phyloP scores from a whole-genome alignment of 768 basidiomycete genomes.

The Agaricus sinodeliciosus region DNA sequence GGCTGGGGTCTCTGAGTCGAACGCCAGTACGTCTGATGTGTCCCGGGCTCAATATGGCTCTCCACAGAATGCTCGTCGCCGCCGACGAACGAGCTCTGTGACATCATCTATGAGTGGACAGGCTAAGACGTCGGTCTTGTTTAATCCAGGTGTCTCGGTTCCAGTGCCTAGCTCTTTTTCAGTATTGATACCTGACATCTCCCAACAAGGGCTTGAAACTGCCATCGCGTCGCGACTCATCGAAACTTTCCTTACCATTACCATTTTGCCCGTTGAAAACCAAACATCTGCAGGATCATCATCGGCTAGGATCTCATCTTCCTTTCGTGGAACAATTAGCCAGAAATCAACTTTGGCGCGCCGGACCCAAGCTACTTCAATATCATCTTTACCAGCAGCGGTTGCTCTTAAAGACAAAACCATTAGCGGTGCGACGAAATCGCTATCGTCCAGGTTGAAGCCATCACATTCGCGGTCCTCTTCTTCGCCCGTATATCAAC shows the following conservation, averaged over 20 bases:
- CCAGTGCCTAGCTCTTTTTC: conserved; percentile 16
- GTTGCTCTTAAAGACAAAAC: background rate
- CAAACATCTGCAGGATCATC: conserved; percentile 6
- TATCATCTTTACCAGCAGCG: background rate
- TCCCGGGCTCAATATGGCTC: conserved; percentile 8
- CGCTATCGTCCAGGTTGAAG: background rate
- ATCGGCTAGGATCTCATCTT: background rate
- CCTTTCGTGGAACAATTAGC: background rate
- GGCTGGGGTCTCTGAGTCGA: background rate
- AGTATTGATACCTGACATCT: conserved; percentile 45
- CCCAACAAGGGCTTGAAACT: conserved; percentile 64
- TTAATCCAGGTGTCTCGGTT: conserved; percentile 12
- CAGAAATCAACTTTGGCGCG: conserved; percentile 1
- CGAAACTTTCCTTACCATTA: conserved; percentile 67
- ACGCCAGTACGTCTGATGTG: background rate
- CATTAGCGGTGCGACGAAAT: background rate
- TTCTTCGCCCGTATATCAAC: background rate
- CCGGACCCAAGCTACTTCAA: background rate
- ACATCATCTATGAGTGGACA: conserved; percentile 36
- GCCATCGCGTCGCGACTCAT: conserved; percentile 68
- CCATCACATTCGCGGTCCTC: background rate
- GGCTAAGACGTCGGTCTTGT: background rate
- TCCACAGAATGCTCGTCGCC: conserved; percentile 7
- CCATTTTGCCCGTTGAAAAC: conserved; percentile 21
- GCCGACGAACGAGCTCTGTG: conserved; percentile 42